These are phyloP conservation scores for Heritiera littoralis DNA, from an alignment of 345 rosid species.

Conservation along the genomic window DNA sequence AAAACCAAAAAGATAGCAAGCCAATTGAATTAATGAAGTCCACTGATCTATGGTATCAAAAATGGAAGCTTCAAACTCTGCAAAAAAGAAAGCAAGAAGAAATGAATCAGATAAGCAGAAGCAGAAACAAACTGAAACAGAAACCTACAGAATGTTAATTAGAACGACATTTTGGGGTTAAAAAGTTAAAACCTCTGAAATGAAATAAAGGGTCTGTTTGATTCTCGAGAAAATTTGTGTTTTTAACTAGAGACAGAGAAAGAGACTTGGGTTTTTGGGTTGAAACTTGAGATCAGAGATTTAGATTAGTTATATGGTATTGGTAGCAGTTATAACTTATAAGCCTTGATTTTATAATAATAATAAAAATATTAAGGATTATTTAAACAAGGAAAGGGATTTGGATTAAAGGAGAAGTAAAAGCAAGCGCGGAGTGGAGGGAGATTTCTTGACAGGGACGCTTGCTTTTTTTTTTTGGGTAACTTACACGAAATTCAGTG, in stretches of 20 bases:
- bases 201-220: slow-evolving; percentile 23
- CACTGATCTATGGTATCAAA: background rate
- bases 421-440: background rate
- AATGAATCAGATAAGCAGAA: background rate
- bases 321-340: background rate
- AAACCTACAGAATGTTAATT: background rate
- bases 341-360: background rate
- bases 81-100: background rate
- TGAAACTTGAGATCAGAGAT: slow-evolving; percentile 35
- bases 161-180: slow-evolving; percentile 10
- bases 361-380: background rate
- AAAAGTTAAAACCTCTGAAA: slow-evolving; percentile 22
- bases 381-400: background rate
- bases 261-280: background rate
- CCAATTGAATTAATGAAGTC: background rate
- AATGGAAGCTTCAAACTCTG: background rate
- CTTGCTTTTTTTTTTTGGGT: slow-evolving; percentile 22
- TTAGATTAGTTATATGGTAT: background rate
- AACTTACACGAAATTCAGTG: slow-evolving; percentile 26
- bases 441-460: slow-evolving; percentile 57
- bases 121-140: background rate
- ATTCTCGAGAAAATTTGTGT: slow-evolving; percentile 26
- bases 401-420: slow-evolving; percentile 18
- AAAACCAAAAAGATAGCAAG: background rate
- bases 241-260: background rate